Percentiles rank a stretch among this genome's conserved stretches.
phyloP scores from a whole-genome alignment of 164 flowering plant genomes.

The Macadamia tetraphylla region DNA sequence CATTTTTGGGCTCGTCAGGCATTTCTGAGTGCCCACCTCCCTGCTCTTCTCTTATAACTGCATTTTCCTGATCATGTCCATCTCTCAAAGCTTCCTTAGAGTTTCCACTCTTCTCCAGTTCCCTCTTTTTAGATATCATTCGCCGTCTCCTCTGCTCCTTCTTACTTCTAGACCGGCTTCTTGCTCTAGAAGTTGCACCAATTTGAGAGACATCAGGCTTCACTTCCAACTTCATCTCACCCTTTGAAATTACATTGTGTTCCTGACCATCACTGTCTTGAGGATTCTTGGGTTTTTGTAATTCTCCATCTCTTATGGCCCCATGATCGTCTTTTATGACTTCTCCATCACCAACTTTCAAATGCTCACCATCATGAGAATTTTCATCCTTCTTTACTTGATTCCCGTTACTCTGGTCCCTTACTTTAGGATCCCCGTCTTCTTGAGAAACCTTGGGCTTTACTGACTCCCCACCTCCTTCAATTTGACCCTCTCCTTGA shows the following conservation, averaged over 20 bases:
- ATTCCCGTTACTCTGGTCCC: slow-evolving; percentile 3
- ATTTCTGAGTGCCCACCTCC: not conserved
- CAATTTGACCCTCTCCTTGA: slow-evolving; percentile 2
- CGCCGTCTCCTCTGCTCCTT: slow-evolving; percentile 31
- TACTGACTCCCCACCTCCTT: not conserved
- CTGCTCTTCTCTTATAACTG: too few relatives aligned
- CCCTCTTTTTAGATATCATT: slow-evolving; percentile 14
- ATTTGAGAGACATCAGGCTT: slow-evolving; percentile 5
- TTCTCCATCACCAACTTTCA: slow-evolving; percentile 1
- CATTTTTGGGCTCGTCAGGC: not conserved
- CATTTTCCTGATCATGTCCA: not conserved
- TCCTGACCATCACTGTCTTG: slow-evolving; percentile 9
- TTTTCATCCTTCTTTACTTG: slow-evolving; percentile 1
- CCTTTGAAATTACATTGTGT: slow-evolving; percentile 4
- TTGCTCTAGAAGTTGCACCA: slow-evolving; percentile 7
- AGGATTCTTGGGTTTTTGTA: slow-evolving; percentile 1
- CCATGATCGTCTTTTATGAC: slow-evolving; percentile 3
- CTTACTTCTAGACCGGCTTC: slow-evolving; percentile 11
- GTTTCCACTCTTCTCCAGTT: slow-evolving; percentile 15
- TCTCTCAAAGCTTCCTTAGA: slow-evolving; percentile 1
- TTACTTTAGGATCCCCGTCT: not conserved
- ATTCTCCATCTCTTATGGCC: not conserved
- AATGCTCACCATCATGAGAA: not conserved
- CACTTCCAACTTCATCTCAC: slow-evolving; percentile 21
- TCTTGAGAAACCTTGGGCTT: slow-evolving; percentile 2